Base-by-base conservation (phyloP, 306 rosid species). In the Vachellia pachyceras region DNA sequence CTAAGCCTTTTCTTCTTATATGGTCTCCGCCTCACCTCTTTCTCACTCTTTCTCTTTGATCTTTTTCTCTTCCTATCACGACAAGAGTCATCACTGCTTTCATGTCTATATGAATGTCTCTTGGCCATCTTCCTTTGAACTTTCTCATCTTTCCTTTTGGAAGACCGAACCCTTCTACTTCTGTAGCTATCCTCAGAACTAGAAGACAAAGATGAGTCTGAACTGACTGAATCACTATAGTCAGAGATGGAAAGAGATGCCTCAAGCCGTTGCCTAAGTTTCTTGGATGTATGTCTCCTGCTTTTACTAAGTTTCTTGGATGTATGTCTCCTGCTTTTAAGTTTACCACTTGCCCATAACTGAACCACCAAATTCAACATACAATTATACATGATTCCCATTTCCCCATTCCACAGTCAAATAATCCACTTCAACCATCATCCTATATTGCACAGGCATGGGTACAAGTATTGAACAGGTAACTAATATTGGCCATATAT, bases 281-380 rank as follows among this genome's bases (percentile, higher is more conserved):
- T 93, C 97, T 88, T 95, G 79, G 94, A 87, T 87, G 83, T 85
- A 79, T 50, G 9, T 82, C 79, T 90, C 88, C 57, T 85, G 78
- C 70, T 84, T 86, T 78, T 88, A 70, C 72, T 89, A 86, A 80
- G 87, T 90, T 87, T 93, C 97, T 88, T 95, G 79, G 94, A 87
- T 87, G 83, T 85, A 79, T 50, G 9, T 82, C 79, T 90, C 88
- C 57, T 85, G 78, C 70, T 84, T 86, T 78, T 88, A 70, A 69
- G 87, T 81, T 71, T 92, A 80, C 87, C 82, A 58, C 74, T 91
- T 11, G 55, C 75, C 79, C 84, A 82, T 60, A 58, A 87, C 97
- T 93, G 85, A 83, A 79, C 72, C 87, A 85, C 57, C 52, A 72
- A 78, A 66, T 66, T 64, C 8, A 41, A 44, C 45, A 66, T 10